Conservation (phyloP, 164 flowering plant species). For the Magnolia officinalis region DNA sequence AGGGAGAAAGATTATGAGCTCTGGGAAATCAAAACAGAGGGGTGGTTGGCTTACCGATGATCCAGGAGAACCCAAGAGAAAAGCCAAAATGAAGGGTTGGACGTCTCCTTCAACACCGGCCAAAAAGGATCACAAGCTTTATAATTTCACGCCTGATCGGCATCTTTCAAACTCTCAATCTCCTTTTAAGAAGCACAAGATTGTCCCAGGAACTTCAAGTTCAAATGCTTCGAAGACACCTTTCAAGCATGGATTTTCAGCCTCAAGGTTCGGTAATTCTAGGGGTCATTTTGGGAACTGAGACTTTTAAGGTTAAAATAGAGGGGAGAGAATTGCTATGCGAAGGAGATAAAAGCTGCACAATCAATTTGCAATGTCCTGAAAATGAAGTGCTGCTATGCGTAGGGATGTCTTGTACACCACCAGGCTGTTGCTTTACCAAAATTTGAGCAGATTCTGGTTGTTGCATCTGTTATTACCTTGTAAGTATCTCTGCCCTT, state of each 20-base stretch:
- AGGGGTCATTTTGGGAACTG: not conserved
- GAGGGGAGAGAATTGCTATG: not conserved
- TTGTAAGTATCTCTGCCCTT: not conserved
- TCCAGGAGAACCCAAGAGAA: conserved; percentile 32
- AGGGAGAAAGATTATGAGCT: conserved; percentile 21
- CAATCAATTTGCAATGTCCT: not conserved
- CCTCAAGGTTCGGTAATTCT: not conserved
- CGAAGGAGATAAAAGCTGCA: not conserved
- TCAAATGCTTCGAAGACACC: conserved; percentile 8
- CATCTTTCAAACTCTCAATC: conserved; percentile 31
- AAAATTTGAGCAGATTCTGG: not conserved
- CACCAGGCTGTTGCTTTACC: not conserved
- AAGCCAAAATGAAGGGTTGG: conserved; percentile 23
- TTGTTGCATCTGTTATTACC: not conserved
- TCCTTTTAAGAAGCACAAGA: conserved; percentile 16
- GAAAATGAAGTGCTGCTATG: not conserved
- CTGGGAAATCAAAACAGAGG: conserved; percentile 39
- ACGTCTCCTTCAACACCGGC: not conserved
- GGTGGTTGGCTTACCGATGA: conserved; percentile 58
- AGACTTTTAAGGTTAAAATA: not conserved
- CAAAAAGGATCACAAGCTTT: not conserved
- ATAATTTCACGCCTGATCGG: conserved; percentile 14
- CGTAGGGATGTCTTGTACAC: not conserved
- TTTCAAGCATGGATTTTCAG: conserved; percentile 5
- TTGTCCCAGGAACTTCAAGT: conserved; percentile 18